Evolutionary conservation across 148 eudicot species (phyloP).

Genomic region (Silene uniflora): DNA sequence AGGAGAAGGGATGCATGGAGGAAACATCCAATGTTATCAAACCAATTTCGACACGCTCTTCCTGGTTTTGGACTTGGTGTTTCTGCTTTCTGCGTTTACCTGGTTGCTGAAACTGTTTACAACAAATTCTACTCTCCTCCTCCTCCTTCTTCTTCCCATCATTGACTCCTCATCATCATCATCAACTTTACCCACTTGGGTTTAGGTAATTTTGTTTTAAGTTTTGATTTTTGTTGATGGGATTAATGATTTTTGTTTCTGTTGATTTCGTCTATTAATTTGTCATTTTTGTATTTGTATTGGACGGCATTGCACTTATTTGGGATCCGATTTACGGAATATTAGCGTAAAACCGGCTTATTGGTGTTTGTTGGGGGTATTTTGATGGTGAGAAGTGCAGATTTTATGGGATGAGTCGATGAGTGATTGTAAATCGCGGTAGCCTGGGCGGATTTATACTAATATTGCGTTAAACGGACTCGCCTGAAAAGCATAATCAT

Average conservation of each 20-base stretch:
- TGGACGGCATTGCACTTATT: no score
- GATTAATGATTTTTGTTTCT: background rate
- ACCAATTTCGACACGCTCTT: slow-evolving; percentile 77
- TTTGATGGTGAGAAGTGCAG: background rate
- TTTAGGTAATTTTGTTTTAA: background rate
- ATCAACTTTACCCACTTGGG: slow-evolving; percentile 1
- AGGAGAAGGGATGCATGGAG: slow-evolving; percentile 90
- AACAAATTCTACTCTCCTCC: slow-evolving; percentile 46
- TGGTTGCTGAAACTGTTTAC: slow-evolving; percentile 60
- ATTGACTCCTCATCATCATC: slow-evolving; percentile 18
- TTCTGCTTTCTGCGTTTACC: slow-evolving; percentile 73
- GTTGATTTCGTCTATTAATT: background rate
- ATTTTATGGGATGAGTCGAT: background rate
- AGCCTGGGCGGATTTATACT: no score
- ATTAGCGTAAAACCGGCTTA: no score
- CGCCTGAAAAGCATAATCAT: no score
- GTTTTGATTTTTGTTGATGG: background rate
- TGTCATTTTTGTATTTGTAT: background rate
- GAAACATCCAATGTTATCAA: slow-evolving; percentile 73
- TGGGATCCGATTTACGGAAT: no score
- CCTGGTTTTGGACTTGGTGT: slow-evolving; percentile 86
- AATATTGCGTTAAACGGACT: no score
- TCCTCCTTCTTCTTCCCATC: slow-evolving; percentile 38
- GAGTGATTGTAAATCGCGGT: background rate
- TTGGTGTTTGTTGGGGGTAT: background rate